These are phyloP conservation scores for Nymphaea colorata DNA, from an alignment of 164 flowering plant genomes.

Conservation along the genomic window DNA sequence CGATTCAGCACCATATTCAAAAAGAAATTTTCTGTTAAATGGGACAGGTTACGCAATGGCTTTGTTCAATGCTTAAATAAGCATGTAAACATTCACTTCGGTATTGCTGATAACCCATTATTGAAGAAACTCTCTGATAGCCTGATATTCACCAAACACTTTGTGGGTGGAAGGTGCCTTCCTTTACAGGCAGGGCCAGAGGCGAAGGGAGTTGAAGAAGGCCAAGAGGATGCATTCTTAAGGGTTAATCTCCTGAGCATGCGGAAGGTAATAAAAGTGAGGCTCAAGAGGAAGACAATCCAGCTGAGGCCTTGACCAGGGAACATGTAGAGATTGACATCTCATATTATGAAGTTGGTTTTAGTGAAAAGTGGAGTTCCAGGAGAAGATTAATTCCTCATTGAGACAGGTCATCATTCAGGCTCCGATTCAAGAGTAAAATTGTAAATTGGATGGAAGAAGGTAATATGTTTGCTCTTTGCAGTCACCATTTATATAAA, in stretches of 20 bases:
- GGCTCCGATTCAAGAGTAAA: constrained; percentile 18
- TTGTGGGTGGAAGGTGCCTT: constrained; percentile 16
- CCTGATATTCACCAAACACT: constrained; percentile 4
- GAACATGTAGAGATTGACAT: constrained; percentile 21
- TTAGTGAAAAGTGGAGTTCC: constrained; percentile 5
- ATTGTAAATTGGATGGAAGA: constrained; percentile 57
- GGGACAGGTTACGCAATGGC: no score
- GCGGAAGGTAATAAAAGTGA: neutral
- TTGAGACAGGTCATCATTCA: constrained; percentile 29
- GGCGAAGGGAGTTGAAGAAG: constrained; percentile 41
- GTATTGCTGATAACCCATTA: constrained; percentile 3
- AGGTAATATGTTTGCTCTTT: constrained; percentile 51
- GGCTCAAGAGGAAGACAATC: constrained; percentile 21
- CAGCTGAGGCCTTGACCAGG: constrained; percentile 12
- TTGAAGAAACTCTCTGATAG: constrained; percentile 10
- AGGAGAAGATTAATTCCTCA: constrained; percentile 10
- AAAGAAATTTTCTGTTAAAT: no score
- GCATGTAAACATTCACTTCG: no score
- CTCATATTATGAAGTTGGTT: constrained; percentile 16
- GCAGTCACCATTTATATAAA: constrained; percentile 33
- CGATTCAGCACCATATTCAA: constrained; percentile 73
- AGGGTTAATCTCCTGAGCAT: constrained; percentile 41
- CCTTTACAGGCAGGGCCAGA: constrained; percentile 54
- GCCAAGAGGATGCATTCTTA: constrained; percentile 58
- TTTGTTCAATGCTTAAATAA: no score